These are phyloP conservation scores for Phylloporus sp. DNA, from an alignment of 1,284 basidiomycete species.

Conservation along the genomic window DNA sequence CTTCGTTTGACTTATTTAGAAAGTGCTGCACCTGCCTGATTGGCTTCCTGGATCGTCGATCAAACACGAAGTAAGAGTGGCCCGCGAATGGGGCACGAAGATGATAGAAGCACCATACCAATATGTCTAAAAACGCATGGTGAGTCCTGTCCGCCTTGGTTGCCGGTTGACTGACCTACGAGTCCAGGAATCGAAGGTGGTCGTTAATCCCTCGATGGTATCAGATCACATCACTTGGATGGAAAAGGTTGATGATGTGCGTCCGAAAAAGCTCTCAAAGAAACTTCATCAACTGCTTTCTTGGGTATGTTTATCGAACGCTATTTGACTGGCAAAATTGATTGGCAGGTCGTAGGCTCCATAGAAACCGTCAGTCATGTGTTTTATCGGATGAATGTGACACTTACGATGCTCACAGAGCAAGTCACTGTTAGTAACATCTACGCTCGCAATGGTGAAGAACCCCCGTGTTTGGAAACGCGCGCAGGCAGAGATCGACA, in stretches of 20 bases:
- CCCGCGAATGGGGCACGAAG: constrained; percentile 20
- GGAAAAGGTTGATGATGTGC: constrained; percentile 17
- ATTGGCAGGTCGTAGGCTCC: constrained; percentile 16
- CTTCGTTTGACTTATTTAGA: neutral
- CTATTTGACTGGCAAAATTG: neutral
- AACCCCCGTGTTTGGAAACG: constrained; percentile 42
- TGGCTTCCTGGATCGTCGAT: constrained; percentile 34
- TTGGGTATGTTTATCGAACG: constrained; percentile 21
- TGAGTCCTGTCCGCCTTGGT: neutral
- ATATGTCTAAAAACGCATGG: constrained; percentile 24
- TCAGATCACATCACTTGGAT: too few species aligned
- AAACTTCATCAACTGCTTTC: constrained; percentile 25
- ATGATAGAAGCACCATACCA: constrained; percentile 31
- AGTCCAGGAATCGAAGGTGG: too few species aligned
- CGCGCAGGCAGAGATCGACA: too few species aligned
- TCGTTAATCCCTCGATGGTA: too few species aligned
- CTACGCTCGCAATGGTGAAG: constrained; percentile 47
- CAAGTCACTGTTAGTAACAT: constrained; percentile 24
- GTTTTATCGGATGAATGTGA: neutral
- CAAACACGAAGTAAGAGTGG: constrained; percentile 21
- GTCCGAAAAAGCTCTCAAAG: constrained; percentile 30
- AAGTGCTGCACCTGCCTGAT: constrained; percentile 31
- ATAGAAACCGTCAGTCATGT: constrained; percentile 30
- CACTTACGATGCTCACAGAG: constrained; percentile 22
- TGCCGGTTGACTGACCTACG: neutral